These are phyloP conservation scores for Backusella australiensis DNA, from an alignment of 192 early-diverging fungal genomes.

Conservation along the genomic window DNA sequence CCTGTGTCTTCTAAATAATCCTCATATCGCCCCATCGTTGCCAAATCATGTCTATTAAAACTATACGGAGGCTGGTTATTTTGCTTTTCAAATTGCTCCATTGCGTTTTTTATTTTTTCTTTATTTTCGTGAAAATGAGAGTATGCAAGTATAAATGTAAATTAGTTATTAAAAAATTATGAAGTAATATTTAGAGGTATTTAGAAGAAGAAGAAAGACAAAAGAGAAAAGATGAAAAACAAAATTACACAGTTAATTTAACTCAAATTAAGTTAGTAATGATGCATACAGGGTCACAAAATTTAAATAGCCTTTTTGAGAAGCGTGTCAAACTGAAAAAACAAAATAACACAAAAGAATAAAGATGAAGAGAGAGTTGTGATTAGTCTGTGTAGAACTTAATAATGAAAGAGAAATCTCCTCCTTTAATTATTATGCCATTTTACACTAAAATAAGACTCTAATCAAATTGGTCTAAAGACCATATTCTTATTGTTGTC, in stretches of 20 bases:
- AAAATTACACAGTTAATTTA: background rate
- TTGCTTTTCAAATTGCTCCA: conserved; percentile 7
- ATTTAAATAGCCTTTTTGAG: background rate
- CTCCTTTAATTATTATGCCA: background rate
- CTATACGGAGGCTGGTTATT: background rate
- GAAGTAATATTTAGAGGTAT: background rate
- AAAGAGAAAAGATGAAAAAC: background rate
- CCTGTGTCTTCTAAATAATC: conserved; percentile 6
- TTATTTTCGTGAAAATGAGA: background rate
- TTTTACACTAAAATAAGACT: background rate
- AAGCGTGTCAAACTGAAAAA: background rate
- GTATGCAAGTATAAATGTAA: background rate
- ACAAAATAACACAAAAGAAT: background rate
- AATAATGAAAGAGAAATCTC: background rate
- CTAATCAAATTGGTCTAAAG: background rate
- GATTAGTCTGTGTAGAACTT: background rate
- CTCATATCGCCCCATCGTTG: background rate
- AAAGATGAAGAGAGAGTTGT: background rate
- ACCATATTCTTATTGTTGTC: background rate
- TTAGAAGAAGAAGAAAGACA: background rate
- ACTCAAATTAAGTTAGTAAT: background rate
- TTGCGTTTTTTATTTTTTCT: background rate
- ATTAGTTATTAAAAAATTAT: background rate
- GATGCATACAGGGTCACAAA: background rate
- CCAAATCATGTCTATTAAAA: background rate